Base-by-base conservation (phyloP, 441 rosid genomes). In the Aquilaria agallochum region DNA sequence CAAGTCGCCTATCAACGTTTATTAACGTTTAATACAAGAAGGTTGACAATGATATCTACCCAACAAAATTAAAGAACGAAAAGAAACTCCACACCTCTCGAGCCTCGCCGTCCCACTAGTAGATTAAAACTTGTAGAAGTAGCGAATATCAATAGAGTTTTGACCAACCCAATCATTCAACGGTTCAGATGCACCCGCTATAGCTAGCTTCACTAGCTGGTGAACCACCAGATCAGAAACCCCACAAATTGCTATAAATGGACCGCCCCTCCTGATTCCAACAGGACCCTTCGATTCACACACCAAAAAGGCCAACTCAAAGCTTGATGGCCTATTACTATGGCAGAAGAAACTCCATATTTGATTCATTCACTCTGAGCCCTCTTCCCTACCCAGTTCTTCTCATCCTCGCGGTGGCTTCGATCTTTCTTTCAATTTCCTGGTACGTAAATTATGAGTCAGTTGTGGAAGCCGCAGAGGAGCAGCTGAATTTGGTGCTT, bases 301-400 rank as follows among this genome's bases (percentile, higher is more conserved):
- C 2, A 8, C 40, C 59, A 34, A 31, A 36, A 36, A 36, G 33
- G 9, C 14, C 58, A 56, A 45, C 50, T 5, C 27, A 36, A 10
- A 32, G 47, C 58, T 49, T n/a, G 5, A 81, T 85, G 88, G 73
- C 71, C 6, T 70, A 81, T 64, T 67, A 74, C 56, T 61, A 86
- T 6, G 68, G 75, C 31, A 76, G 79, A 67, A 63, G 83, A 63
- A 58, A 77, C 56, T 77, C 89, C 9, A 76, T 94, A 69, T 72
- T 80, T 44, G 94, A 91, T 52, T 76, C 71, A 7, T 86, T 94
- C 77, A 74, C 84, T 31, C 70, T 94, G 4, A 80, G 63, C 36
- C 97, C 97, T 14, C 74, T 94, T 7, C 99, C 99, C 1, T 80
- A 82, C 49, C 99, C 97, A 27, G 96, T 91, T 30, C 92, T 91